Base-by-base conservation (phyloP, 2,329 filamentous ascomycete genomes). In the Fusarium chuoi region DNA sequence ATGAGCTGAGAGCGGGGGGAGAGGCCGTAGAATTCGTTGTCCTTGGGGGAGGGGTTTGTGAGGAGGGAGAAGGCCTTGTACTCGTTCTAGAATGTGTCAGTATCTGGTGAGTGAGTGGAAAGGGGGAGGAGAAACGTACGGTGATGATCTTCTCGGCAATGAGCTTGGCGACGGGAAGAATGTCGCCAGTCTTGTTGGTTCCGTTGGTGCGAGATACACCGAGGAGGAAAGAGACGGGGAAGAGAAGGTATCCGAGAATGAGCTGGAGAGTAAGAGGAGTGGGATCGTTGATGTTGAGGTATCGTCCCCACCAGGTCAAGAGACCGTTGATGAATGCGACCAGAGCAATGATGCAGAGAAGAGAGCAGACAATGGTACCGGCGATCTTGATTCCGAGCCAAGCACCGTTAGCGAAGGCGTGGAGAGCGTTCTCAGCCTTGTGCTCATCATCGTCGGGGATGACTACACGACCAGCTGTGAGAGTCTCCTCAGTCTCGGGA, bases 301-400 rank as follows among this genome's bases (percentile, higher is more conserved):
- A 97, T 49, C 86, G 87, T 36, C 94, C 94, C 91, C 92, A 95
- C 94, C 94, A 97, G 62, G 90, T 93, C 28, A 97, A 86, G 13
- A 97, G 86, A 57, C 91, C 94, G 78, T 97, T 93, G 78, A 92
- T 82, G 45, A 97, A 87, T 35, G 87, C 92, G 58, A 97, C 87
- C 38, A 95, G 86, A 24, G 93, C 93, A 72, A 97, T 91, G 78
- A 97, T 95, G 83, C 93, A 95, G 35, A 97, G 89, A n/a, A 97
- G 87, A 1, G 91, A 94, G 39, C 91, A 88, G 51, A 93, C 79
- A 65, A 97, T 96, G 89, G 95, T 96, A 70, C 92, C 93, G 7
- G 91, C 94, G 74, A 97, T 95, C 86, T 95, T 96, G 78, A 97
- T 87, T 80, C 94, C 94, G 15, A 96, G 86, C 93, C 93, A 96